Evolutionary conservation across 192 early-diverging fungal genomes (phyloP).

Genomic region (Phlyctochytrium planicorne): DNA sequence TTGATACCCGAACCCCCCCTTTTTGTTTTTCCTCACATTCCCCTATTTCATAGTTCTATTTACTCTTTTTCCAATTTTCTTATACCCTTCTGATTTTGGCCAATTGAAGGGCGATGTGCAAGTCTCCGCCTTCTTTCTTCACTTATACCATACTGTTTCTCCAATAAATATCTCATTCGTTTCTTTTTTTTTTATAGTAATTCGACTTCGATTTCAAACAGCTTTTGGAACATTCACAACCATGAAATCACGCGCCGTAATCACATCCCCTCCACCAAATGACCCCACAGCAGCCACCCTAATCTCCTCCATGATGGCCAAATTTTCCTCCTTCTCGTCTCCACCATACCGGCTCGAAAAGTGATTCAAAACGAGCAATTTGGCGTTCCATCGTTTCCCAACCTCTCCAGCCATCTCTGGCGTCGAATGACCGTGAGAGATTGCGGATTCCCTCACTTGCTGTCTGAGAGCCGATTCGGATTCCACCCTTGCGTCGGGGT

Average conservation of each 20-base stretch:
- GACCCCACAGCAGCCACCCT: slow-evolving; percentile 33
- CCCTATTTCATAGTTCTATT: no score
- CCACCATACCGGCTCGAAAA: slow-evolving; percentile 56
- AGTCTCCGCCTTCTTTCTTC: no score
- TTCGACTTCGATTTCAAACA: no score
- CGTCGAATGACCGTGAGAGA: slow-evolving; percentile 56
- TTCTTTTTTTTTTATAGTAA: no score
- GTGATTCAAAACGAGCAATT: slow-evolving; percentile 51
- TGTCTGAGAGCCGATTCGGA: slow-evolving; percentile 28
- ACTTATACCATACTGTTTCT: no score
- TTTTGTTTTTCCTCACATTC: no score
- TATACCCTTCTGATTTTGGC: no score
- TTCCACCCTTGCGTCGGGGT: background rate
- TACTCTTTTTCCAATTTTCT: no score
- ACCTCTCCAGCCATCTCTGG: slow-evolving; percentile 54
- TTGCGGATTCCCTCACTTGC: slow-evolving; percentile 28
- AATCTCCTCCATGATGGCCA: slow-evolving; percentile 56
- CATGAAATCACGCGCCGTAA: slow-evolving; percentile 36
- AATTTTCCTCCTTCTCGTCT: slow-evolving; percentile 33
- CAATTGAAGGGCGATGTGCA: no score
- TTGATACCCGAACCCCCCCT: no score
- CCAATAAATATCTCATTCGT: no score
- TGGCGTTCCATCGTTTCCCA: slow-evolving; percentile 39
- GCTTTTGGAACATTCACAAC: slow-evolving; percentile 5
- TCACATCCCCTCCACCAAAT: slow-evolving; percentile 44